Base-by-base conservation (phyloP, 257 asterid genomes). In the Solanum arcanum region DNA sequence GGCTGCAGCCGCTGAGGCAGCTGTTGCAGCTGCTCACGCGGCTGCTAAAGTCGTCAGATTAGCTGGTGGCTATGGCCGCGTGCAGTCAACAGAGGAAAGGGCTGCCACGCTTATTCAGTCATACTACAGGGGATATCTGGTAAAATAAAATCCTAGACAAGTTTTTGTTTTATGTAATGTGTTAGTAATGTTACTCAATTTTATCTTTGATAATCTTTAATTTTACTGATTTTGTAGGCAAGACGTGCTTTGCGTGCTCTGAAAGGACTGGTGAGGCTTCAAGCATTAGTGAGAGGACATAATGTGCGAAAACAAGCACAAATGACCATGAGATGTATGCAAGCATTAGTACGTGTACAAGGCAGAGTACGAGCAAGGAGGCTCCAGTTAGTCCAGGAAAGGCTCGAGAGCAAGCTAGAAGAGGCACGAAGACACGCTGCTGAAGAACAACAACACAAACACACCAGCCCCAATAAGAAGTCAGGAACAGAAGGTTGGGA, bases 291-390 rank as follows among this genome's bases (percentile, higher is more conserved):
- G 52, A 92, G 99, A 88, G 99, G 99, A 1, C 98, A 95, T 88
- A 94, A 94, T 23, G 99, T 97, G 90, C 92, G 99, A 1, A 97
- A 95, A 87, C 98, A 97, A 87, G 97, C 98, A 15, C 97, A 94
- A 16, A 94, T 93, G 99, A 97, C 99, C 6, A 97, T 97, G 99
- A 92, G 98, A 88, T 97, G 99, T 89, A 97, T 95, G 98, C 98
- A 97, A 87, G 96, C 98, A 62, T 89, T 97, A 16, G 98, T 95
- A 46, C 97, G 99, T 35, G 98, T 95, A 59, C 98, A 97, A 86
- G 98, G 95, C 1, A 93, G 98, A 16, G 98, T 97, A 10, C 95
- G 97, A 0, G 96, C 98, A 3, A 93, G 94, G 23, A 90, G 98
- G 86, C 96, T 95, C 25, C 97, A 93, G 31, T 18, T 91, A 69